Conservation (phyloP, 2,329 filamentous ascomycete genomes). For the Aspergillus neotritici region DNA sequence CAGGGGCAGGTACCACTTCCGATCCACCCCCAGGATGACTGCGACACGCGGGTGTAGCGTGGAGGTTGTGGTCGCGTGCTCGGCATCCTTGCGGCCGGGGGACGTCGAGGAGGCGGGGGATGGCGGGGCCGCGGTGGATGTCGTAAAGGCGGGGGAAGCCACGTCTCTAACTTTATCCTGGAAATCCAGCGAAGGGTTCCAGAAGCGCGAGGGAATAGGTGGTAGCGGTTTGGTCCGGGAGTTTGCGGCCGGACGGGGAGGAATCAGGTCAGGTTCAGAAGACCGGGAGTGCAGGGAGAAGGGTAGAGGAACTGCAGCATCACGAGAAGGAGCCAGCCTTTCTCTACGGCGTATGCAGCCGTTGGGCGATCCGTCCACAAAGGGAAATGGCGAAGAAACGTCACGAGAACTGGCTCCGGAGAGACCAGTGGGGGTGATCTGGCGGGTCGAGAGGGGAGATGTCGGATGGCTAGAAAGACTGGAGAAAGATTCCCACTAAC, state of each 20-base stretch:
- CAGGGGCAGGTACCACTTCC: conserved; percentile 66
- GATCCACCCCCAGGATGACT: conserved; percentile 68
- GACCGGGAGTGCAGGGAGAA: conserved; percentile 25
- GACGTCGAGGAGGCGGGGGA: conserved; percentile 27
- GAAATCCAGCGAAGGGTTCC: conserved; percentile 6
- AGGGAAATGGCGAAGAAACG: neutral
- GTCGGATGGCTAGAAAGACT: too few species aligned
- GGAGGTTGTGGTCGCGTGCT: conserved; percentile 24
- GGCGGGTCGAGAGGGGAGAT: neutral
- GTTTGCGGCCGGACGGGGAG: conserved; percentile 10
- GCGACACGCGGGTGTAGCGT: conserved; percentile 69
- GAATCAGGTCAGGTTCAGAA: conserved; percentile 22
- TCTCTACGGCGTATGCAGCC: conserved; percentile 35
- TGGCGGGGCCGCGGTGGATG: conserved; percentile 22
- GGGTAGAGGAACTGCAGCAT: conserved; percentile 34
- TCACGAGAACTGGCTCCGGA: neutral
- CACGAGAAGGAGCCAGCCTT: conserved; percentile 38
- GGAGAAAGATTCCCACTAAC: too few species aligned
- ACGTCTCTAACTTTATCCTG: conserved; percentile 28
- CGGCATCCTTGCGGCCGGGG: conserved; percentile 26
- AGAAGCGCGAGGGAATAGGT: too few species aligned
- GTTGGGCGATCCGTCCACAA: conserved; percentile 19
- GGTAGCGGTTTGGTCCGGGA: neutral
- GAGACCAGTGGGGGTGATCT: neutral
- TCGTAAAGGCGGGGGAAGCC: conserved; percentile 22